Conservation (phyloP, 306 rosid genomes). For the Corylus avellana region DNA sequence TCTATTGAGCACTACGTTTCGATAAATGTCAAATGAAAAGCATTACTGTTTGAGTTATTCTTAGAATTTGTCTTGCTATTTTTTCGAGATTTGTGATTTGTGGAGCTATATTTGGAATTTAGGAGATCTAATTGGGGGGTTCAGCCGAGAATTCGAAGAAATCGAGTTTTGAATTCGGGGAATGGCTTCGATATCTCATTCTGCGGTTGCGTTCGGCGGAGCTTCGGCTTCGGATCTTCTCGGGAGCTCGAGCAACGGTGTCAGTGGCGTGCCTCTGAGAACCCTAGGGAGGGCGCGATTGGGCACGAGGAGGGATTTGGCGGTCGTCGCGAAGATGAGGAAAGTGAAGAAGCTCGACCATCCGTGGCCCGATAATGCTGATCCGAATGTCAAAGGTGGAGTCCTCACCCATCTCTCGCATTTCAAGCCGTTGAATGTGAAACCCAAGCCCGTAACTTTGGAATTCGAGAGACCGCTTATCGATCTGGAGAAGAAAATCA, state of each 20-base stretch:
- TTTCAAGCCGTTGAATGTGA: slow-evolving; percentile 82
- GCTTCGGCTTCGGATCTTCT: slow-evolving; percentile 78
- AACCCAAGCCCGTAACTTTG: slow-evolving; percentile 73
- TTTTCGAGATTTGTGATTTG: slow-evolving; percentile 24
- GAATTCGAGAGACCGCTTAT: slow-evolving; percentile 80
- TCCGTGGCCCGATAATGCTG: slow-evolving; percentile 87
- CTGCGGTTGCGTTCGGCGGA: slow-evolving; percentile 50
- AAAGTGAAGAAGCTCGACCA: slow-evolving; percentile 80
- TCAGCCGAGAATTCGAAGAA: slow-evolving; percentile 34
- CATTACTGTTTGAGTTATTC: slow-evolving; percentile 13
- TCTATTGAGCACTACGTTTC: not conserved
- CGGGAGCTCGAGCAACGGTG: slow-evolving; percentile 72
- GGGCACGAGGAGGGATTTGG: slow-evolving; percentile 47
- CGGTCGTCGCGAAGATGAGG: slow-evolving; percentile 62
- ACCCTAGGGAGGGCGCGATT: slow-evolving; percentile 58
- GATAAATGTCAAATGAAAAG: not conserved
- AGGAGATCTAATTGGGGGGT: slow-evolving; percentile 41
- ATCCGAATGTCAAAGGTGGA: slow-evolving; percentile 86
- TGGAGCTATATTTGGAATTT: slow-evolving; percentile 25
- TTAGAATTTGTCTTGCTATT: not conserved
- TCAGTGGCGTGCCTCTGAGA: slow-evolving; percentile 68
- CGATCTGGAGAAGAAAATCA: slow-evolving; percentile 80
- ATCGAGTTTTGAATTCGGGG: slow-evolving; percentile 22
- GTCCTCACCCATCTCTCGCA: slow-evolving; percentile 61
- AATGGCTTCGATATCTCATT: slow-evolving; percentile 72